These are phyloP conservation scores for Ampelocalamus luodianensis DNA, from an alignment of 176 grass and related monocot species.

Conservation along the genomic window DNA sequence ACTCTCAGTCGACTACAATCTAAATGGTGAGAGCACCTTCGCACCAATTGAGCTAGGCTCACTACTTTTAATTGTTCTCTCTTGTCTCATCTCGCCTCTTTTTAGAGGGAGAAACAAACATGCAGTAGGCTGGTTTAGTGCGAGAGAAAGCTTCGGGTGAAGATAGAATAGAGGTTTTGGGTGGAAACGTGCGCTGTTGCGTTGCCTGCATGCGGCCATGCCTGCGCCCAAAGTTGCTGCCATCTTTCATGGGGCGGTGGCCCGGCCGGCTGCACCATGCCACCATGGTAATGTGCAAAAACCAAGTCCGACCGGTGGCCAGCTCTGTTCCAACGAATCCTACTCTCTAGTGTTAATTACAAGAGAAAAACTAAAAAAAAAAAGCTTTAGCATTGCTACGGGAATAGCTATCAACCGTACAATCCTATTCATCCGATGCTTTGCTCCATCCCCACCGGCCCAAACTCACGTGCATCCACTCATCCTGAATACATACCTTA, in stretches of 20 bases:
- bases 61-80: neutral
- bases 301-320: neutral
- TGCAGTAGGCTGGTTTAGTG: neutral
- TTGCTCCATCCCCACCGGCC: no score
- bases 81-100: neutral
- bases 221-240: conserved; percentile 15
- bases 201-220: neutral
- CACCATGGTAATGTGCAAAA: neutral
- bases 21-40: no score
- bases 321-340: neutral
- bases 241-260: conserved; percentile 42
- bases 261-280: neutral
- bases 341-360: neutral
- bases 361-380: no score
- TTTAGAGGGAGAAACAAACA: neutral
- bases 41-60: no score
- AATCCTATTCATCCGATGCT: no score
- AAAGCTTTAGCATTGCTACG: no score
- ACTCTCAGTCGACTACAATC: no score
- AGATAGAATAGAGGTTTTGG: neutral
- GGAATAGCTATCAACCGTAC: no score
- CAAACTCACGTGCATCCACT: no score
- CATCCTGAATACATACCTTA: no score
- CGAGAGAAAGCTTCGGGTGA: no score
- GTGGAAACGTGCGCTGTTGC: conserved; percentile 51